Evolutionary conservation across 495 filamentous ascomycete genomes (phyloP), one percentile per base, ranked within the genome.

Genomic region (Patellaria atrata): DNA sequence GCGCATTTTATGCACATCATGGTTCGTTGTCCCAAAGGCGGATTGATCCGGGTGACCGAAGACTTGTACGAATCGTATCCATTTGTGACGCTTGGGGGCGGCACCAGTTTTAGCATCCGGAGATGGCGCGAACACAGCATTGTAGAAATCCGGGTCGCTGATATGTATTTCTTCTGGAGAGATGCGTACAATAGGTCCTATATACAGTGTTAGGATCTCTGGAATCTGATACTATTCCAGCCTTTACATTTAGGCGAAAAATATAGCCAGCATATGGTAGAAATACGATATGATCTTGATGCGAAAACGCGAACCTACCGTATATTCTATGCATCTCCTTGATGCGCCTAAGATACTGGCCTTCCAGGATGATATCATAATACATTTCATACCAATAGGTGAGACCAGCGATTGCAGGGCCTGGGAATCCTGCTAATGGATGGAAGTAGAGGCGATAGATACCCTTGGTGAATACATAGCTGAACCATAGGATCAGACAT

Each of bases 131-230:
- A 47, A 51, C 4, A 51, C 35, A 11, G 14, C 33, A 31, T 47
- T 40, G 33, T 47, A 51, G 30, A 23, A 51, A 10, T 37, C 18
- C 3, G 30, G 44, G 33, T 51, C 47, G 20, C 28, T 12, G 36
- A 51, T 37, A 25, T 51, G 47, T 7, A 51, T 22, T 16, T 51
- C 40, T 26, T 30, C 26, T 2, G 47, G 47, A 26, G 35, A 35
- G 39, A 51, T 47, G 24, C 44, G 47, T 12, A 51, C 38, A n/a
- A 51, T 47, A 12, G 44, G 44, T 9, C 47, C 47, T 49, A 17
- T 12, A 12, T 5, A 10, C 9, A 11, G 7, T 33, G n/a, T n/a
- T n/a, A n/a, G n/a, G n/a, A n/a, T n/a, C n/a, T n/a, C n/a, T n/a
- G n/a, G n/a, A n/a, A n/a, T n/a, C n/a, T n/a, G n/a, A n/a, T n/a